Conservation (phyloP, 306 rosid genomes). For the Dryas octopetala region DNA sequence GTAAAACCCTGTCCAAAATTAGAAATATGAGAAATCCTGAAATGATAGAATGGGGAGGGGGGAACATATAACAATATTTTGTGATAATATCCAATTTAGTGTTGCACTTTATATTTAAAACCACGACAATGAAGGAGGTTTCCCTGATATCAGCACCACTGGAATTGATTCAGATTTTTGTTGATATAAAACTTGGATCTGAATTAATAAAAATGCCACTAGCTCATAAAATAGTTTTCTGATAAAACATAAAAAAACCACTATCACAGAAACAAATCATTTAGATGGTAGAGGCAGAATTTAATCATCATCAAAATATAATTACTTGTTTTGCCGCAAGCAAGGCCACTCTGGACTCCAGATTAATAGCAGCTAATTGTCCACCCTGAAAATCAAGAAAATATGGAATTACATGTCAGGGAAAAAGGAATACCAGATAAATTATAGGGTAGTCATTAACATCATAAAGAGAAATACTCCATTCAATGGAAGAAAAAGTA, state of each 20-base stretch:
- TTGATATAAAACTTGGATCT: background rate
- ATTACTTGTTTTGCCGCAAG: slow-evolving; percentile 88
- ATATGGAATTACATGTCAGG: slow-evolving; percentile 10
- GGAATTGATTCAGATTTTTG: background rate
- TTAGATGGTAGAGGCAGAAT: background rate
- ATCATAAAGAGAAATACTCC: background rate
- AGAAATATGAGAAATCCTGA: slow-evolving; percentile 24
- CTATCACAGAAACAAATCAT: slow-evolving; percentile 3
- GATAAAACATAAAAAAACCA: background rate
- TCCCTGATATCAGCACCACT: background rate
- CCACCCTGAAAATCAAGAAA: slow-evolving; percentile 72
- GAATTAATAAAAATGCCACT: background rate
- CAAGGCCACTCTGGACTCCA: slow-evolving; percentile 85
- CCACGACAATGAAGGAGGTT: background rate
- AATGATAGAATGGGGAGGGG: background rate
- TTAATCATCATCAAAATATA: background rate
- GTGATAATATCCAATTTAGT: background rate
- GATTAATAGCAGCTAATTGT: slow-evolving; percentile 68
- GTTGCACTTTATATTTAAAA: background rate
- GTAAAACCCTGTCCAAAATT: slow-evolving; percentile 64
- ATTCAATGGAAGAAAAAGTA: background rate
- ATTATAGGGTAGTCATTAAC: background rate
- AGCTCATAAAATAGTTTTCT: slow-evolving; percentile 1
- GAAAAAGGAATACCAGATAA: slow-evolving; percentile 15
- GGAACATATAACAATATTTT: background rate